A percentile compares a stretch with the other conserved stretches of the same genome.
Evolutionary conservation across 192 early-diverging fungal genomes (phyloP).

Genomic region (Umbelopsis sp.): DNA sequence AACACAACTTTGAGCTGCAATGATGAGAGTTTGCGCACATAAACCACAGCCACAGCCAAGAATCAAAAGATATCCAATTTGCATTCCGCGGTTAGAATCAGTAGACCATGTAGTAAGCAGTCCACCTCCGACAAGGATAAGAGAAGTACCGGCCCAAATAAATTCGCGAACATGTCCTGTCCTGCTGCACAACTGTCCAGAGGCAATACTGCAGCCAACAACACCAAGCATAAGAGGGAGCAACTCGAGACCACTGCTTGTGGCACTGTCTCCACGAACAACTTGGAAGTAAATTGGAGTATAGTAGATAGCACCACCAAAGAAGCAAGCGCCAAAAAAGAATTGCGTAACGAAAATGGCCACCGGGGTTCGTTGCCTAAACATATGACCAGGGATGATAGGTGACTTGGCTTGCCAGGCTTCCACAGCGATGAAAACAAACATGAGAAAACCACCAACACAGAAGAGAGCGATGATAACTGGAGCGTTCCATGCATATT

Average conservation of each 20-base stretch:
- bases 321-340: constrained; percentile 62
- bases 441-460: constrained; percentile 35
- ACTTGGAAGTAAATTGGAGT: constrained; percentile 78
- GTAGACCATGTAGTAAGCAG: constrained; percentile 57
- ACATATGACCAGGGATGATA: constrained; percentile 61
- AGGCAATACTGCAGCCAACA: constrained; percentile 64
- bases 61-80: constrained; percentile 58
- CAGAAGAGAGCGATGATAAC: constrained; percentile 53
- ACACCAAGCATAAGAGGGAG: constrained; percentile 76
- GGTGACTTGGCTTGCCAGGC: constrained; percentile 68
- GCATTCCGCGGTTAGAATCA: constrained; percentile 45
- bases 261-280: constrained; percentile 70
- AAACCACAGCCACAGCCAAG: constrained; percentile 32
- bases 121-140: constrained; percentile 59
- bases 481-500: constrained; percentile 63
- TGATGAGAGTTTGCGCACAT: constrained; percentile 62
- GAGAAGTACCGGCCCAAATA: constrained; percentile 27
- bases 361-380: constrained; percentile 59
- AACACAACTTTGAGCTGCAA: constrained; percentile 32
- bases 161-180: constrained; percentile 16
- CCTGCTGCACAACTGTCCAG: constrained; percentile 54
- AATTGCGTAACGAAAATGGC: constrained; percentile 62
- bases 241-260: constrained; percentile 36
- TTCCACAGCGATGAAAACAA: constrained; percentile 54
- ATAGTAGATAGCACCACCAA: constrained; percentile 69